Evolutionary conservation across 371 early-diverging fungal species (phyloP).

Genomic region (Apophysomyces trapeziformis): DNA sequence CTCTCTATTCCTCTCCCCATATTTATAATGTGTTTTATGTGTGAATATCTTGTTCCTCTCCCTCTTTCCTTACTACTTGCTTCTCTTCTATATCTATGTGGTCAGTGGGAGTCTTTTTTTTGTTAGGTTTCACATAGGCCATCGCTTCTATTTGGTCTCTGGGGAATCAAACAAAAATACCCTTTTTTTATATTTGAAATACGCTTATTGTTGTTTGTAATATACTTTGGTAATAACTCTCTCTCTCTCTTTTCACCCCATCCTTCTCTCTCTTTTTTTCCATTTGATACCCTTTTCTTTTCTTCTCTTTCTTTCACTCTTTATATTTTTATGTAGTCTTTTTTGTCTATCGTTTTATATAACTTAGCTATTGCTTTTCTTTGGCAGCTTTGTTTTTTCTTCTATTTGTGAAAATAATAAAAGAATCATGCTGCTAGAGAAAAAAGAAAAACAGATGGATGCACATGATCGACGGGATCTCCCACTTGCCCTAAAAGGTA

Average conservation of each 20-base stretch:
- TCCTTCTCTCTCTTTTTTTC: background rate
- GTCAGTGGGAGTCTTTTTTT: too few relatives aligned
- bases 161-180: background rate
- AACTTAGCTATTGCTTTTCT: too few relatives aligned
- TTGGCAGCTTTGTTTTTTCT: background rate
- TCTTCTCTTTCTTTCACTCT: background rate
- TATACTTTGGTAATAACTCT: slow-evolving; percentile 4
- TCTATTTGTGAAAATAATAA: background rate
- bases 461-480: slow-evolving; percentile 1
- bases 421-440: background rate
- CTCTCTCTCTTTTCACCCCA: background rate
- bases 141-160: background rate
- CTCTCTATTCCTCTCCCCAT: background rate
- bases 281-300: background rate
- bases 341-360: background rate
- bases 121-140: background rate
- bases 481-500: background rate
- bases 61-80: background rate
- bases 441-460: background rate
- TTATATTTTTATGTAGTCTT: background rate
- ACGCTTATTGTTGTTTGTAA: slow-evolving; percentile 7
- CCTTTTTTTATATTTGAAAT: too few relatives aligned
- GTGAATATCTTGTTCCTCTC: slow-evolving; percentile 5
- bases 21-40: slow-evolving; percentile 6
- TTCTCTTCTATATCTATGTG: background rate